A percentile compares a stretch with the other conserved stretches of the same genome.
phyloP scores from a whole-genome alignment of 1,284 basidiomycete species.

The Agroathelia rolfsii region DNA sequence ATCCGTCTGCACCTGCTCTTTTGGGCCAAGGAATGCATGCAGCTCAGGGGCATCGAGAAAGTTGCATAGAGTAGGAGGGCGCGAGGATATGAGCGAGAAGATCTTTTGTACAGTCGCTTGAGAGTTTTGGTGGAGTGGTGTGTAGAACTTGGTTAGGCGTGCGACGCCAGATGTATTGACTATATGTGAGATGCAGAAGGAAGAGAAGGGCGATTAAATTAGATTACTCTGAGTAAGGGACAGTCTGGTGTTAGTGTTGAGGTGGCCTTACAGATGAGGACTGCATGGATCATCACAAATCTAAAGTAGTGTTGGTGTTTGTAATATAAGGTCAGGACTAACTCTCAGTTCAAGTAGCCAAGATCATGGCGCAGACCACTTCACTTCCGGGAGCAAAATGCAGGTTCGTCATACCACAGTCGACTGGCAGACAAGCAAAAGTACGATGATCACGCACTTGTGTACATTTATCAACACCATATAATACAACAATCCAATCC shows the following conservation, averaged over 20 bases:
- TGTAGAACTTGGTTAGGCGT: constrained; percentile 94
- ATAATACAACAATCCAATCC: too few species aligned
- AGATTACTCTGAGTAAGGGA: constrained; percentile 7
- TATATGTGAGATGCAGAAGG: constrained; percentile 23
- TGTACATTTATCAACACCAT: too few species aligned
- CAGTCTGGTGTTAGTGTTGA: constrained; percentile 33
- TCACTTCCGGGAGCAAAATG: too few species aligned
- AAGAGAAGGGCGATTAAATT: constrained; percentile 11
- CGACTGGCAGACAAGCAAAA: too few species aligned
- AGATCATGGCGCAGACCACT: too few species aligned
- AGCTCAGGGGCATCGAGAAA: constrained; percentile 89
- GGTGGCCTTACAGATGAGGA: constrained; percentile 53
- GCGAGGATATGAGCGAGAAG: constrained; percentile 72
- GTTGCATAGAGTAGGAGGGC: constrained; percentile 77
- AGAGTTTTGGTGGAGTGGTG: constrained; percentile 66
- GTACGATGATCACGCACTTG: too few species aligned
- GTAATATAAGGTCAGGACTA: too few species aligned
- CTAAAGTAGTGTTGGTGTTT: too few species aligned
- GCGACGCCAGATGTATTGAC: constrained; percentile 87
- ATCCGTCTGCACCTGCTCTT: constrained; percentile 35
- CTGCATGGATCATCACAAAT: constrained; percentile 77
- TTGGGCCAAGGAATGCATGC: constrained; percentile 59
- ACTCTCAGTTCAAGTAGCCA: too few species aligned
- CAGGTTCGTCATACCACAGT: too few species aligned
- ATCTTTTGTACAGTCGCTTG: constrained; percentile 76